Conservation (phyloP, 2,329 filamentous ascomycete species). For the Magnaporthiopsis poae region DNA sequence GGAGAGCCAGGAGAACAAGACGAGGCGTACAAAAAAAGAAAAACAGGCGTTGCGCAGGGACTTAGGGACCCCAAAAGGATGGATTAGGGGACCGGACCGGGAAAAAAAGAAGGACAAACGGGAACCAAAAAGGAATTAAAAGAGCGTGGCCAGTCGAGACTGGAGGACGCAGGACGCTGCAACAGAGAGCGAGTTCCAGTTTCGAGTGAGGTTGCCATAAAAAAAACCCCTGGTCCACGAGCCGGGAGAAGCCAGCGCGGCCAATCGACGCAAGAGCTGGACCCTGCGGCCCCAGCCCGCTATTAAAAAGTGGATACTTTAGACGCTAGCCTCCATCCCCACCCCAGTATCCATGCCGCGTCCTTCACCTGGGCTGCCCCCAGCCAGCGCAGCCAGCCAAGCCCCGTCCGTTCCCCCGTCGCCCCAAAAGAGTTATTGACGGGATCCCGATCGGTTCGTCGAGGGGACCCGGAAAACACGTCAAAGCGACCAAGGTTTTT, state of each 20-base stretch:
- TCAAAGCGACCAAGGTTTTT: neutral
- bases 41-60: neutral
- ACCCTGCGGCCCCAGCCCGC: neutral
- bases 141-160: slow-evolving; percentile 1
- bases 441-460: neutral
- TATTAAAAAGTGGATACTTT: neutral
- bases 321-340: neutral
- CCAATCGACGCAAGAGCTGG: neutral
- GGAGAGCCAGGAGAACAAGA: slow-evolving; percentile 32
- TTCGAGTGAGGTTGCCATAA: neutral
- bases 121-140: slow-evolving; percentile 1
- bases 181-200: neutral
- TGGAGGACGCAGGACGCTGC: neutral
- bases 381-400: neutral
- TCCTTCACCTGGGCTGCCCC: neutral
- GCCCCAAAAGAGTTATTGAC: neutral
- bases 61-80: neutral
- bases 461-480: neutral
- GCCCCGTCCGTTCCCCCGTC: neutral
- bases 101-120: neutral
- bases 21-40: slow-evolving; percentile 24
- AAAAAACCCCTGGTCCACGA: neutral
- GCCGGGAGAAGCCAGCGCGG: neutral
- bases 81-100: neutral
- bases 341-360: neutral